These are phyloP conservation scores for Fonsecaea pedrosoi DNA, from an alignment of 2,329 filamentous ascomycete genomes.

Conservation along the genomic window DNA sequence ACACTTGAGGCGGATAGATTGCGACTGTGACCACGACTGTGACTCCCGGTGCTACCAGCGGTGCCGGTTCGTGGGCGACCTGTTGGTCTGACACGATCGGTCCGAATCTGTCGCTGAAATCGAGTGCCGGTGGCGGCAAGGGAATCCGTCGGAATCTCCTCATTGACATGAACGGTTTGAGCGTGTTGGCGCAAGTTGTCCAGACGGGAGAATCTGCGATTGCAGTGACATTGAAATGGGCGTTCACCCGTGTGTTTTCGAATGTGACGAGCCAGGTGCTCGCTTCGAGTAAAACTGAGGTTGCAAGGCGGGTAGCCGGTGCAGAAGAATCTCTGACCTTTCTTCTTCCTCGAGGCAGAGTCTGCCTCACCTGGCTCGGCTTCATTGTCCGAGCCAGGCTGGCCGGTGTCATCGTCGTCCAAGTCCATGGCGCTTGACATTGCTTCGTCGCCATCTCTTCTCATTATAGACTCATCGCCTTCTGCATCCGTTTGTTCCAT, in stretches of 20 bases:
- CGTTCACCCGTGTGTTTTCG: conserved; percentile 97
- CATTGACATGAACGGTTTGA: conserved; percentile 96
- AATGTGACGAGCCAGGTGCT: conserved; percentile 93
- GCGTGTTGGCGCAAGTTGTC: conserved; percentile 97
- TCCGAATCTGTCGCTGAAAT: conserved; percentile 90
- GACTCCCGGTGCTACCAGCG: conserved; percentile 72
- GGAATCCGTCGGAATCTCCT: conserved; percentile 93
- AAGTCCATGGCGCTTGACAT: conserved; percentile 35
- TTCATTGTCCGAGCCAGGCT: conserved; percentile 68
- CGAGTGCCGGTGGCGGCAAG: conserved; percentile 89
- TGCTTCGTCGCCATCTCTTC: conserved; percentile 17
- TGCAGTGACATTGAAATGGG: conserved; percentile 95
- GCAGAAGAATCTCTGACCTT: conserved; percentile 94
- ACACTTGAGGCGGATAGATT: conserved; percentile 92
- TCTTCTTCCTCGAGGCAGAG: conserved; percentile 91
- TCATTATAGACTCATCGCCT: conserved; percentile 7
- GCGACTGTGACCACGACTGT: conserved; percentile 77
- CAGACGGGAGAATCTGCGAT: conserved; percentile 86
- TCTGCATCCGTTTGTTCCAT: not conserved
- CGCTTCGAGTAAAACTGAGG: conserved; percentile 92
- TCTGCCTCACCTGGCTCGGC: conserved; percentile 67
- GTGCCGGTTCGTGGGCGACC: conserved; percentile 79
- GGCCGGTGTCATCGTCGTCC: conserved; percentile 64
- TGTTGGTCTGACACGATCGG: conserved; percentile 78
- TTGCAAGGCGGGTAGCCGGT: conserved; percentile 93